phyloP scores from a whole-genome alignment of 306 rosid species.

The Alnus rubra region DNA sequence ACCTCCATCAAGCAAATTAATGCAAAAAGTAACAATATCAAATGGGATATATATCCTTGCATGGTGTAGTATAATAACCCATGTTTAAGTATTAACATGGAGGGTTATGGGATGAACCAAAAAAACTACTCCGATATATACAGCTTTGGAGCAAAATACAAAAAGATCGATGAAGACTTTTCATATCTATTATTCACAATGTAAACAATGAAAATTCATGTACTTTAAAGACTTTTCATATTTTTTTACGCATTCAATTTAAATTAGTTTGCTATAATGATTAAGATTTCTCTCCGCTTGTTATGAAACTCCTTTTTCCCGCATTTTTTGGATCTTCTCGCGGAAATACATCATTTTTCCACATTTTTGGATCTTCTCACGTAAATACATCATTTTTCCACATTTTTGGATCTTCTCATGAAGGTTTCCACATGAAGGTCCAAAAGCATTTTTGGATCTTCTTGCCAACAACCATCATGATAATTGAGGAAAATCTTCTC shows the following conservation, averaged over 20 bases:
- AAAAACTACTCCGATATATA: not conserved
- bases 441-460: conserved; percentile 9
- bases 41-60: not conserved
- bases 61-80: not conserved
- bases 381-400: conserved; percentile 11
- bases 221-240: too few species aligned
- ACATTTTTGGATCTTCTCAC: too few species aligned
- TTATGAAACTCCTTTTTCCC: too few species aligned
- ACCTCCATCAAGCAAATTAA: not conserved
- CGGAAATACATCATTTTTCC: too few species aligned
- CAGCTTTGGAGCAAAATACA: not conserved
- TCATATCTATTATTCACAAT: too few species aligned
- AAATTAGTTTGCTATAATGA: too few species aligned
- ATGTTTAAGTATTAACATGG: not conserved
- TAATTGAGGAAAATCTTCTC: not conserved
- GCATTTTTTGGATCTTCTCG: too few species aligned
- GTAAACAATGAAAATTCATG: too few species aligned
- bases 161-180: not conserved
- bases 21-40: not conserved
- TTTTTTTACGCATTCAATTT: too few species aligned
- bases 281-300: too few species aligned
- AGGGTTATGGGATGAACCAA: not conserved
- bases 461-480: not conserved
- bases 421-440: conserved; percentile 1
- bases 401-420: conserved; percentile 5